Evolutionary conservation across 441 rosid genomes (phyloP), one percentile per base, ranked within the genome.

Genomic region (Hura crepitans): DNA sequence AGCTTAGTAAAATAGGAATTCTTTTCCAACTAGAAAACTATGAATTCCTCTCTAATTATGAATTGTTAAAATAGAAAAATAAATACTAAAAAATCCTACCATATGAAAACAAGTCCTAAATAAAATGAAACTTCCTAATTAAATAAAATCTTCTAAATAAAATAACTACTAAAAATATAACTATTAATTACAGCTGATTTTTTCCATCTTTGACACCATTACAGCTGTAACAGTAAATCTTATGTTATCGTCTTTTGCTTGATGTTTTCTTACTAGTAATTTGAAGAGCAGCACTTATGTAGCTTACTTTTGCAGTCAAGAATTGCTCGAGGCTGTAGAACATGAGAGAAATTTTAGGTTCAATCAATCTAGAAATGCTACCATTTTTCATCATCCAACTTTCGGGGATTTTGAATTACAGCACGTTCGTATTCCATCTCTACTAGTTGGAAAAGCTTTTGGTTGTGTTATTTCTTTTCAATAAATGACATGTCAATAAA

Each of bases 401-500:
- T 87, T 94, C 5, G 98, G 97, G 54, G 93, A 91, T 85, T 91
- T 94, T 70, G 98, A 94, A 74, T 75, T 94, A 31, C 96, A 94
- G 57, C 98, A 87, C 79, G 98, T 92, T 66, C 77, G 96, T 75
- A 62, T 64, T 67, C 72, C 53, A 0, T 8, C 70, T 51, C 22
- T 76, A 51, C 71, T 73, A 9, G 33, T 70, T n/a, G 43, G 56
- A 73, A n/a, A n/a, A 31, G 30, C 28, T 71, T 72, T 73, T 47
- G 30, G 28, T 73, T 50, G 1, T 45, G n/a, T 28, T 56, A 58
- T 56, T 76, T 74, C 58, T 27, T 49, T 71, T 43, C 58, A 42
- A 51, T 65, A 56, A 43, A 56, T 56, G 12, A n/a, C 27, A 37
- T 62, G 27, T 27, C 23, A 43, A 35, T 47, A 50, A 7, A 68